Base-by-base conservation (phyloP, 2,329 filamentous ascomycete genomes). In the Aspergillus pseudotamarii region DNA sequence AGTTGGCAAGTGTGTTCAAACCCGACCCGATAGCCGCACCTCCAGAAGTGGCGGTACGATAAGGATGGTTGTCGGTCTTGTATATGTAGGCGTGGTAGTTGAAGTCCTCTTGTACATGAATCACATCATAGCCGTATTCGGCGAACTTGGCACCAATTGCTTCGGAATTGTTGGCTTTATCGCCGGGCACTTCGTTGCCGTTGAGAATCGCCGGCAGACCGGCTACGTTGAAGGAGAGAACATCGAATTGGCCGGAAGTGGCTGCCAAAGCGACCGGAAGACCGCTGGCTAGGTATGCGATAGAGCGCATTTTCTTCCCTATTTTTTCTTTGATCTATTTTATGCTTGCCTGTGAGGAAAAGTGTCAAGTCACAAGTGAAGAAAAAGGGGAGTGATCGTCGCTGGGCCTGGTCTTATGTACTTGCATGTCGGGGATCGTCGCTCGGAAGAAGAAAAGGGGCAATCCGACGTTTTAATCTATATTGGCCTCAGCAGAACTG, bases 61-160 rank as follows among this genome's bases (percentile, higher is more conserved):
- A 83, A 4, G 85, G 80, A 69, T 73, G 71, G 26, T 66, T 57
- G 53, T 73, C 86, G 16, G 84, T 85, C 11, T 79, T 79, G 75
- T 90, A 91, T 66, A 91, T 83, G 61, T 82, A 81, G 10, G 86
- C 84, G 68, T 91, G 88, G 75, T 86, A 91, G 76, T 89, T 89
- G 80, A 90, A 90, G 73, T 90, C 87, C 80, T 90, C 89, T 73
- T 91, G 89, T 16, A 89, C 78, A 66, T 91, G 82, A 71, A 90
- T 86, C 32, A 91, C 76, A 67, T 88, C 86, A 75, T 86, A 88
- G 61, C 77, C 81, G 62, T 88, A 84, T 70, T 85, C 66, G 6
- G 84, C 78, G 68, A 91, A 86, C 58, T 84, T 79, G 5, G 80
- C 72, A 0, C 88, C 88, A 56, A 90, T 89, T 32, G 76, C 73